Conservation (phyloP, 345 rosid genomes). For the Pistacia integerrima region DNA sequence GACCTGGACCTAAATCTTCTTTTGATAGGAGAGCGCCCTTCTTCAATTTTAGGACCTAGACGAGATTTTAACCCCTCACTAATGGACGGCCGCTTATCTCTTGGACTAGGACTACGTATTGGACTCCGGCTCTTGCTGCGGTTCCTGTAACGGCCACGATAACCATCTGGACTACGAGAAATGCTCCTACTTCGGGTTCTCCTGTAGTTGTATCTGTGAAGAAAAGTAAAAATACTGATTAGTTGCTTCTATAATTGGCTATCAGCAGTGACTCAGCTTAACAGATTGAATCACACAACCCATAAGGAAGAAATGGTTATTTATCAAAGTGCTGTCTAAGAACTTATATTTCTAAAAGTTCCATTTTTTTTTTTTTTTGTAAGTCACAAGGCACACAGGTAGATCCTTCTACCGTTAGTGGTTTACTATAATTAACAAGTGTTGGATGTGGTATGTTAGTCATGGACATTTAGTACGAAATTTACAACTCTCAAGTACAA, state of each 20-base stretch:
- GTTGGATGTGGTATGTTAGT: neutral
- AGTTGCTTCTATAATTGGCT: neutral
- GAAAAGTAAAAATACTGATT: neutral
- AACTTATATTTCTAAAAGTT: neutral
- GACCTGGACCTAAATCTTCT: conserved; percentile 45
- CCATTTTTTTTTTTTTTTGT: neutral
- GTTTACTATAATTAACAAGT: neutral
- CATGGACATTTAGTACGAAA: neutral
- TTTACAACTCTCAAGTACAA: neutral
- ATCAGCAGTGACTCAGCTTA: neutral
- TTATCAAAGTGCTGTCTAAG: neutral
- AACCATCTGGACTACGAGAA: conserved; percentile 63
- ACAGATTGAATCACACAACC: neutral
- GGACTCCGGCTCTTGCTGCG: conserved; percentile 62
- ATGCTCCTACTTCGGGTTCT: conserved; percentile 56
- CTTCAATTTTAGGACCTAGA: conserved; percentile 55
- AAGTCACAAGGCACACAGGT: neutral
- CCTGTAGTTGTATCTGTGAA: conserved; percentile 48
- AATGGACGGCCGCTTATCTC: conserved; percentile 53
- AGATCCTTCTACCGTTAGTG: neutral
- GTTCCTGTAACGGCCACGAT: conserved; percentile 51
- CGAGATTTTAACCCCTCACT: conserved; percentile 76
- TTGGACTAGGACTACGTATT: conserved; percentile 57
- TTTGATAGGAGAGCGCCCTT: conserved; percentile 33
- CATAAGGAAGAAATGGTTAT: neutral